These are phyloP conservation scores for Amanita pallidorosea DNA, from an alignment of 768 basidiomycete species.

Conservation along the genomic window DNA sequence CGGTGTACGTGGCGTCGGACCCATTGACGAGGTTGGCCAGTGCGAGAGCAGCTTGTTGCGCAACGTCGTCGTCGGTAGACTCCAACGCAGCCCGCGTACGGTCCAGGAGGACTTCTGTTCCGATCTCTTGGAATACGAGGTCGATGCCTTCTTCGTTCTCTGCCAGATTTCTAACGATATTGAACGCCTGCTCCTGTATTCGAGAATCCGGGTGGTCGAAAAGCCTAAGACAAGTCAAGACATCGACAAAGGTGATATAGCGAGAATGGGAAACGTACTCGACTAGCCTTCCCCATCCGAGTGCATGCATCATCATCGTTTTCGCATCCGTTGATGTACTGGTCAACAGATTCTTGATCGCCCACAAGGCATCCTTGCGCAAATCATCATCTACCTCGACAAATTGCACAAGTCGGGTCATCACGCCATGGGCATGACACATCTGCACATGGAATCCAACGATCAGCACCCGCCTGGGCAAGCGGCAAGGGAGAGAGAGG, in stretches of 20 bases:
- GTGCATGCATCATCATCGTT: slow-evolving; percentile 47
- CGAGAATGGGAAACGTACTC: slow-evolving; percentile 28
- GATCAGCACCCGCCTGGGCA: background rate
- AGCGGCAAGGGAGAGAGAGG: background rate
- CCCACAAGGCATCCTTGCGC: slow-evolving; percentile 72
- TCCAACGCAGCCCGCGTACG: slow-evolving; percentile 38
- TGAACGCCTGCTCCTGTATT: slow-evolving; percentile 64
- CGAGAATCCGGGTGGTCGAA: slow-evolving; percentile 40
- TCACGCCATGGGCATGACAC: slow-evolving; percentile 56
- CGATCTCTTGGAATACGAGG: slow-evolving; percentile 46
- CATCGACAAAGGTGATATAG: background rate
- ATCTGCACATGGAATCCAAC: slow-evolving; percentile 23
- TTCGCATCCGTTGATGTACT: slow-evolving; percentile 54
- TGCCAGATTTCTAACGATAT: slow-evolving; percentile 56
- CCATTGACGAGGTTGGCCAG: slow-evolving; percentile 67
- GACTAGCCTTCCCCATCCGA: slow-evolving; percentile 56
- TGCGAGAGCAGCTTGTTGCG: slow-evolving; percentile 46
- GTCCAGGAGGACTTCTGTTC: slow-evolving; percentile 30
- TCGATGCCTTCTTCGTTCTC: slow-evolving; percentile 56
- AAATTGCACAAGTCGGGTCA: slow-evolving; percentile 54
- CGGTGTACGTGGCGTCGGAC: slow-evolving; percentile 31
- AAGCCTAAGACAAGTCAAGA: slow-evolving; percentile 25
- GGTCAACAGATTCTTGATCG: slow-evolving; percentile 71
- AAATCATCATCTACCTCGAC: slow-evolving; percentile 44
- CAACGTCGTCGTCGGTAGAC: slow-evolving; percentile 41